Evolutionary conservation across 352 stramenopile species (phyloP), one percentile per base, ranked within the genome.

Genomic region (Aphanomyces astaci): DNA sequence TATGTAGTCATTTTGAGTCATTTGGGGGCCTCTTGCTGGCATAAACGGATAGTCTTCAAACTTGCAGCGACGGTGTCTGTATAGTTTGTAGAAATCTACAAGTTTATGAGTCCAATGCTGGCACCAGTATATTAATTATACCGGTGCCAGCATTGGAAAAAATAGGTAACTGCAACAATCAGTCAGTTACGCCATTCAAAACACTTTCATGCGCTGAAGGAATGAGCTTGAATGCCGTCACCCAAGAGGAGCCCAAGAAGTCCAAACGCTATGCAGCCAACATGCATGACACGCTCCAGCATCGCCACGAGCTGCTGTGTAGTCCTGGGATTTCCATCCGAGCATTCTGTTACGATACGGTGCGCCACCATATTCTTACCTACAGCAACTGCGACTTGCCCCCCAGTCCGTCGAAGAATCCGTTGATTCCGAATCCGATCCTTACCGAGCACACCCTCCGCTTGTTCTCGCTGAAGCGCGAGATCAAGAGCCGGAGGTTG

Each of bases 241-340:
- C 36, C 36, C 36, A 43, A 15, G 36, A 43, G 15, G 36, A 15
- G 36, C 36, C 7, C 36, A 43, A 15, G 36, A 43, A 25, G 45
- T 19, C 45, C 9, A 53, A 53, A 25, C 45, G 45, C 45, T 53
- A 53, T 53, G 45, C 45, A 25, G n/a, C 22, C 25, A 39, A 32
- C 51, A 59, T 33, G 51, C 45, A 77, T 74, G 63, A 51, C 55
- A 91, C 84, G 71, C 75, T 93, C 48, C 80, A 94, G 64, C 73
- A 91, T 43, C 80, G 85, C 9, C 85, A 94, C 59, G 83, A 91
- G 71, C 75, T 94, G 31, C 73, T 72, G 5, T 82, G 80, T 57
- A 78, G 72, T n/a, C 24, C 24, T 40, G 78, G 78, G 33, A 72
- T 89, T 59, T 73, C 71, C 22, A 76, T 91, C 45, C 75, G 75